These are phyloP conservation scores for Daldinia sp. DNA, from an alignment of 2,329 filamentous ascomycete genomes.

Conservation along the genomic window DNA sequence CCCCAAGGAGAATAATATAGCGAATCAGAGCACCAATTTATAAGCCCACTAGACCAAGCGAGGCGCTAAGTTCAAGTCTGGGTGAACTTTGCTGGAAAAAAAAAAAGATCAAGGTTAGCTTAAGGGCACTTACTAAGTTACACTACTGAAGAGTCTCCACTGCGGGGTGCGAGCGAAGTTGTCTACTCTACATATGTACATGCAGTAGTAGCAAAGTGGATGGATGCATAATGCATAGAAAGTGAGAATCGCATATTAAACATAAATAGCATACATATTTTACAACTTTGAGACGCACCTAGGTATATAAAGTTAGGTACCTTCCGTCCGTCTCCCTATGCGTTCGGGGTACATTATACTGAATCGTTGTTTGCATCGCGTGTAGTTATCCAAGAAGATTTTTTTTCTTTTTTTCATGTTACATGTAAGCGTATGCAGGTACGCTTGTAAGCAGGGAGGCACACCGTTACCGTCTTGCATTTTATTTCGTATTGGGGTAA, in stretches of 20 bases:
- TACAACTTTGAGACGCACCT: too few species aligned
- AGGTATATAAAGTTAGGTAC: too few species aligned
- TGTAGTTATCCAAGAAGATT: too few species aligned
- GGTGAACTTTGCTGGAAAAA: not conserved
- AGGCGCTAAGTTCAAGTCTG: not conserved
- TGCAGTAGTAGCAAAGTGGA: not conserved
- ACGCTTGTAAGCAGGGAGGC: not conserved
- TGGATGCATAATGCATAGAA: too few species aligned
- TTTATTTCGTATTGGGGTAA: not conserved
- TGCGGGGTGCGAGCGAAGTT: not conserved
- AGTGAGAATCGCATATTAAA: too few species aligned
- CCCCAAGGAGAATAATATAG: not conserved
- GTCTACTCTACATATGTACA: not conserved
- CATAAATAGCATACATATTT: too few species aligned
- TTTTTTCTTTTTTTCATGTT: too few species aligned
- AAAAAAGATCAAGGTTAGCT: not conserved
- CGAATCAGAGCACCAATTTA: constrained; percentile 18
- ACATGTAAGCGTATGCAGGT: constrained; percentile 1
- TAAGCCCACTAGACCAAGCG: constrained; percentile 6
- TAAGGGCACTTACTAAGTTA: not conserved
- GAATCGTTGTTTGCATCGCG: not conserved
- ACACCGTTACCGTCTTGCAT: not conserved
- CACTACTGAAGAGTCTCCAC: not conserved
- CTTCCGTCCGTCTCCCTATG: too few species aligned
- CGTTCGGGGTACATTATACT: not conserved